Percentiles rank a stretch among this genome's conserved stretches.
Evolutionary conservation across 352 stramenopile species (phyloP).

Genomic region (Poterioochromonas sp.): DNA sequence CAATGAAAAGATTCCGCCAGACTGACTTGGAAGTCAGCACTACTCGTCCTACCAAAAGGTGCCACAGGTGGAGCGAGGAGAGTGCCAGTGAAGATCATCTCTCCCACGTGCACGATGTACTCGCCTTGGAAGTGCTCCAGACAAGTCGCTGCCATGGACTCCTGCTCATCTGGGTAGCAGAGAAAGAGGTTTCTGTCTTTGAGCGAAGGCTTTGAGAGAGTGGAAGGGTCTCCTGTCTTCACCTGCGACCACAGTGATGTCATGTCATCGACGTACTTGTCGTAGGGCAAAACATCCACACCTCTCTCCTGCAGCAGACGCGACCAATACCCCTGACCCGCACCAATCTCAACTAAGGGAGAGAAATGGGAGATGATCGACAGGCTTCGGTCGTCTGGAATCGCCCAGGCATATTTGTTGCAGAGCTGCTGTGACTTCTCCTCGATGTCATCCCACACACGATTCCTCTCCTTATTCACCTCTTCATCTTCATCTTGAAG

Average conservation of each 20-base stretch:
- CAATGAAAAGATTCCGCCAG: constrained; percentile 9
- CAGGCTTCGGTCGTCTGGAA: background rate
- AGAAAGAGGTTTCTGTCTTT: background rate
- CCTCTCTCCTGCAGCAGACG: background rate
- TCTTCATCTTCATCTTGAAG: background rate
- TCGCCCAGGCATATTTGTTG: constrained; percentile 20
- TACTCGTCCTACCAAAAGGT: background rate
- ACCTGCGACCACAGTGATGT: background rate
- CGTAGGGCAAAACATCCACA: background rate
- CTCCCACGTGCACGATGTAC: constrained; percentile 24
- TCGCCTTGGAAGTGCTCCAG: constrained; percentile 5
- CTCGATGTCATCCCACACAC: background rate
- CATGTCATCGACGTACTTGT: background rate
- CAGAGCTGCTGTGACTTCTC: background rate
- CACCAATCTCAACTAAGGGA: constrained; percentile 21
- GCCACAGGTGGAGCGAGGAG: background rate
- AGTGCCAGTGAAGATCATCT: background rate
- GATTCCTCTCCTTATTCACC: background rate
- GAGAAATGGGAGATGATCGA: background rate
- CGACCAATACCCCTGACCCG: constrained; percentile 17
- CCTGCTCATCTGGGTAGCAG: constrained; percentile 19
- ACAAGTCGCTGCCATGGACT: constrained; percentile 13
- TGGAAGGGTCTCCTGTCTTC: background rate
- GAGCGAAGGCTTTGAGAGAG: background rate
- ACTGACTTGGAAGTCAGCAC: background rate